Conservation (phyloP, 495 filamentous ascomycete species). For the Hypoxylon trugodes region DNA sequence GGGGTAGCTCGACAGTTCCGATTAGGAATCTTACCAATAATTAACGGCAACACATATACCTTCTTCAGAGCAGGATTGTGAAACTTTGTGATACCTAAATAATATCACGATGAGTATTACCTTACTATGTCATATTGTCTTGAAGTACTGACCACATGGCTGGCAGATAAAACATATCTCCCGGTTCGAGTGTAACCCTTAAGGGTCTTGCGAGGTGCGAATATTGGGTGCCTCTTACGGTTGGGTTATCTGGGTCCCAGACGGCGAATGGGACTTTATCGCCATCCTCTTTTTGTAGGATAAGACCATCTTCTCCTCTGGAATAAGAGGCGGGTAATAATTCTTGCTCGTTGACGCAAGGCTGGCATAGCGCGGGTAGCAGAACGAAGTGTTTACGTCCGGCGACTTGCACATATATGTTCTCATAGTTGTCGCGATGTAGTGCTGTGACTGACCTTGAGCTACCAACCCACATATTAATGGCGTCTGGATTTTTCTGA, state of each 20-base stretch:
- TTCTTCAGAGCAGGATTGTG: conserved; percentile 67
- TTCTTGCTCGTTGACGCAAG: conserved; percentile 67
- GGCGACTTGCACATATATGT: conserved; percentile 76
- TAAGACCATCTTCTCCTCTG: conserved; percentile 43
- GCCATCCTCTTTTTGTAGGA: conserved; percentile 47
- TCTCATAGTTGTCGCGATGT: conserved; percentile 84
- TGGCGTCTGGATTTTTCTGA: conserved; percentile 67
- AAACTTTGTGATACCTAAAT: conserved; percentile 69
- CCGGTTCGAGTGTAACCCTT: conserved; percentile 68
- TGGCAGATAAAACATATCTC: conserved; percentile 84
- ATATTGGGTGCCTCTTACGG: conserved; percentile 57
- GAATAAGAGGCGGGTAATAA: conserved; percentile 63
- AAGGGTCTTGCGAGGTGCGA: conserved; percentile 63
- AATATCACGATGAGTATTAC: neutral
- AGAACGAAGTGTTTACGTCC: conserved; percentile 76
- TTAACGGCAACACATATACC: conserved; percentile 78
- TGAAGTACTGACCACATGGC: conserved; percentile 71
- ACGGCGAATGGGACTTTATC: conserved; percentile 66
- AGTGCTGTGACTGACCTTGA: conserved; percentile 68
- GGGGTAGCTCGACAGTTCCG: neutral
- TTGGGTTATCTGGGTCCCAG: conserved; percentile 73
- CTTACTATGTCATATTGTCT: neutral
- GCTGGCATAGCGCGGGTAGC: conserved; percentile 68
- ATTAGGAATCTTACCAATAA: conserved; percentile 68
- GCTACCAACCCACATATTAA: conserved; percentile 84